Conservation (phyloP, 306 rosid species). For the Ormosia semicastrata region DNA sequence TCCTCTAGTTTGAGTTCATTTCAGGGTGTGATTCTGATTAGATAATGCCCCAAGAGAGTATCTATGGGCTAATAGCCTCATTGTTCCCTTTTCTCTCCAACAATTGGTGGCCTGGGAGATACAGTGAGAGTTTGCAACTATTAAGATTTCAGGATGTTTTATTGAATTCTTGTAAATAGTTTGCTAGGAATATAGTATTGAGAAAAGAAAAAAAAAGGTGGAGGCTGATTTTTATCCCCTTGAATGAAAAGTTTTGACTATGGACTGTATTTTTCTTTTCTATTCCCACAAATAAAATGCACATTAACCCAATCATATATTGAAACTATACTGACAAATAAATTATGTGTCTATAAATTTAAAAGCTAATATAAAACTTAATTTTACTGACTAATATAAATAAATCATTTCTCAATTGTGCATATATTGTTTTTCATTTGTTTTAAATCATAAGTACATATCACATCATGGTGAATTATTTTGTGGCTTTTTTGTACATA, state of each 20-base stretch:
- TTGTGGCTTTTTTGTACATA: background rate
- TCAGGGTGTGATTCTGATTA: background rate
- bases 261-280: background rate
- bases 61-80: background rate
- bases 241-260: background rate
- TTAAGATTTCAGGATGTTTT: background rate
- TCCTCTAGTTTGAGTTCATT: background rate
- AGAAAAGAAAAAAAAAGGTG: background rate
- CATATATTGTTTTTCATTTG: background rate
- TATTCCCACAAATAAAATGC: background rate
- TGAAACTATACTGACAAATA: background rate
- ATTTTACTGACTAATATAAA: background rate
- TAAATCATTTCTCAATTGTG: background rate
- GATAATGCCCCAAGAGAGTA: background rate
- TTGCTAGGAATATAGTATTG: background rate
- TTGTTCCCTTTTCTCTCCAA: background rate
- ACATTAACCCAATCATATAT: background rate
- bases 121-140: background rate
- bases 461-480: background rate
- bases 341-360: background rate
- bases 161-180: background rate
- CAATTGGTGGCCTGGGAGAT: background rate
- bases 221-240: background rate
- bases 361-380: background rate
- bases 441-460: background rate